Percentiles rank a stretch among this genome's conserved stretches.
These are phyloP conservation scores for Drechslera avenae DNA, from an alignment of 2,329 filamentous ascomycete genomes.

Conservation along the genomic window DNA sequence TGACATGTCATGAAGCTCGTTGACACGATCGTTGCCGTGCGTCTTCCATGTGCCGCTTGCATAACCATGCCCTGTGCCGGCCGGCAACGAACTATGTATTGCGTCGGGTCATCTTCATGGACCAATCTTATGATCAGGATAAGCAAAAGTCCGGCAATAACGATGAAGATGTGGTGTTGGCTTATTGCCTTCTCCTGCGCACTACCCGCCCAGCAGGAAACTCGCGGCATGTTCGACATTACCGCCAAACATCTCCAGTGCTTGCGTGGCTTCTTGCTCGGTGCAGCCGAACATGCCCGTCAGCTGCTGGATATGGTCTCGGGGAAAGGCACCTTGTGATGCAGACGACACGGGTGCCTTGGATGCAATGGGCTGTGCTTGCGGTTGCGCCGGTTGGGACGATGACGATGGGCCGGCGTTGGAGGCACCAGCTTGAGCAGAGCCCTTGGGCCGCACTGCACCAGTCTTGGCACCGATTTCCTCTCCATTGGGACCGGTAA, in stretches of 20 bases:
- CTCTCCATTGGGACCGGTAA: constrained; percentile 85
- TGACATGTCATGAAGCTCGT: too few species aligned
- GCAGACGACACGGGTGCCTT: constrained; percentile 22
- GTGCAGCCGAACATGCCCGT: constrained; percentile 74
- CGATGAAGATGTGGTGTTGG: neutral
- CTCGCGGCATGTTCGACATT: constrained; percentile 89
- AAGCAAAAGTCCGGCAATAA: too few species aligned
- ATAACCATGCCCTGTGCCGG: too few species aligned
- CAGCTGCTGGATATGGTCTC: constrained; percentile 75
- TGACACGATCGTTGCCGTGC: too few species aligned
- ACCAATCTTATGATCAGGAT: too few species aligned
- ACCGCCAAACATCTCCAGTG: constrained; percentile 80
- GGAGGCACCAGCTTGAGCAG: constrained; percentile 37
- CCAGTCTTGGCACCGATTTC: constrained; percentile 84
- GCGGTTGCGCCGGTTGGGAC: constrained; percentile 14
- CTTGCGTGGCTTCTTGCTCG: constrained; percentile 75
- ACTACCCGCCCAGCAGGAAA: constrained; percentile 63
- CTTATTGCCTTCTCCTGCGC: neutral
- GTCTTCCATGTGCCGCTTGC: too few species aligned
- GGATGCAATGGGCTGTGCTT: constrained; percentile 19
- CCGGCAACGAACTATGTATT: too few species aligned
- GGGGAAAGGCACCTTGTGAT: constrained; percentile 52
- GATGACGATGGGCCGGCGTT: constrained; percentile 16
- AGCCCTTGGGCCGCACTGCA: constrained; percentile 65
- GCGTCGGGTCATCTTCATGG: too few species aligned